Evolutionary conservation across 78 protist species (phyloP), one percentile per base, ranked within the genome.

Genomic region (Dictyostelium citrinum): DNA sequence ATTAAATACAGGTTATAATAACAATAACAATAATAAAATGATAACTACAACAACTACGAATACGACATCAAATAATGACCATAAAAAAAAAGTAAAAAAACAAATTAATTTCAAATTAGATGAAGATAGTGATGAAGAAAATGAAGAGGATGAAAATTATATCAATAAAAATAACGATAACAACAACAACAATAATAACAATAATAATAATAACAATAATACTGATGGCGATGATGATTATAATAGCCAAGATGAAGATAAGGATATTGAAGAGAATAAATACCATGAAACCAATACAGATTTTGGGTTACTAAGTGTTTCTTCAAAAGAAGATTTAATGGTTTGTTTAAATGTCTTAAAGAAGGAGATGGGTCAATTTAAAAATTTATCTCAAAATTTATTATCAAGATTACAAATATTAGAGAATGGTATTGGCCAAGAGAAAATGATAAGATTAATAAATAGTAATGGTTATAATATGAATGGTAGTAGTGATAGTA

Each of bases 321-420:
- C 76, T 1, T 46, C 72, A 31, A 88, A 78, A 49, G 85, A 88
- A 1, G 93, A 88, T 68, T 31, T 88, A 22, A 46, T 77, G 16
- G 81, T 88, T 5, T 88, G 93, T 46, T 70, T 88, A 20, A 43
- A 74, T 88, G 93, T 88, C 3, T 78, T 88, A 46, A 88, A 88
- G 67, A 88, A 61, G 33, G 93, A 88, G 27, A 78, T 88, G 22
- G 37, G 71, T 46, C 93, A 88, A 67, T 88, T 88, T 46, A 88
- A 78, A 55, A 61, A 78, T 35, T 61, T 88, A 9, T 88, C 93
- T 2, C 58, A 88, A 2, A 78, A 58, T 64, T 35, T 88, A 20
- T 45, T 61, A 27, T 82, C 82, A 43, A 43, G 93, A 68, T 31
- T 88, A 16, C 20, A 31, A 8, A 60, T 31, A 10, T 49, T 88